A percentile compares a stretch with the other conserved stretches of the same genome.
phyloP scores from a whole-genome alignment of 2,329 filamentous ascomycete genomes.

The Xylaria sp. region DNA sequence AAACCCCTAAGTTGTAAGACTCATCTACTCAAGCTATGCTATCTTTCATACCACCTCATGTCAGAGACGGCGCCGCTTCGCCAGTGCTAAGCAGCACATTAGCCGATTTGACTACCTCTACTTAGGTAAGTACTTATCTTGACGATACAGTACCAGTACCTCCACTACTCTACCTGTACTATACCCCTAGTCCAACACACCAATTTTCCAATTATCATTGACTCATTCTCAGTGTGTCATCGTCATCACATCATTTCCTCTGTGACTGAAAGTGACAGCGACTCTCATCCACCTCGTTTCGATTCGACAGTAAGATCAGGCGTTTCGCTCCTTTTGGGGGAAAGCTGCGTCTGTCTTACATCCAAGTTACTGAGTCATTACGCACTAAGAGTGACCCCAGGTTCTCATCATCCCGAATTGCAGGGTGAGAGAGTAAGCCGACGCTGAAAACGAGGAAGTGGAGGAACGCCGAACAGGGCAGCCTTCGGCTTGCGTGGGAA shows the following conservation, averaged over 20 bases:
- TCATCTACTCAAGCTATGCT: background rate
- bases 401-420: background rate
- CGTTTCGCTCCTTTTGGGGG: background rate
- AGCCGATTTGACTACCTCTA: background rate
- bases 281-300: slow-evolving; percentile 13
- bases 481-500: slow-evolving; percentile 5
- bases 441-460: background rate
- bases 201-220: slow-evolving; percentile 7
- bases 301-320: background rate
- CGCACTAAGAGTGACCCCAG: background rate
- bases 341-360: background rate
- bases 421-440: background rate
- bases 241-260: slow-evolving; percentile 10
- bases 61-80: slow-evolving; percentile 7
- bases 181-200: slow-evolving; percentile 4
- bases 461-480: background rate
- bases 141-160: too few relatives aligned
- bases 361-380: slow-evolving; percentile 2
- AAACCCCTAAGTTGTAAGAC: background rate
- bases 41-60: background rate
- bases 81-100: slow-evolving; percentile 9
- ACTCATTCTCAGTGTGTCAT: slow-evolving; percentile 23
- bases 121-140: background rate
- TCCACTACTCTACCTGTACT: too few relatives aligned
- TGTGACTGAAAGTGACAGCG: slow-evolving; percentile 7